phyloP scores from a whole-genome alignment of 148 eudicot species.

The Beta vulgaris region DNA sequence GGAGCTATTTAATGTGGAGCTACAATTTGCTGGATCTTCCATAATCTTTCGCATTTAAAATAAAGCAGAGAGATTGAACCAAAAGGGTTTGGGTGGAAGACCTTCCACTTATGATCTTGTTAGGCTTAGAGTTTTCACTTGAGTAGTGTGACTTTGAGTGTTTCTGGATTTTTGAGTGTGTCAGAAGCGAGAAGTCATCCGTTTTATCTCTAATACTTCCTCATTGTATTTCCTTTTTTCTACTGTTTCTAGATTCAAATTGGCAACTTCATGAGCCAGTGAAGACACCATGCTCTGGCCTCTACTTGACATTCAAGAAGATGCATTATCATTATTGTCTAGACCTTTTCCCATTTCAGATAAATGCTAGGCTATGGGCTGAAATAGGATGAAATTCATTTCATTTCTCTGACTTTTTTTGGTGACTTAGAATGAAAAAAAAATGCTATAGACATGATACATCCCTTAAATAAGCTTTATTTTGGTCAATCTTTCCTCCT shows the following conservation, averaged over 20 bases:
- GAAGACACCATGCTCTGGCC: background rate
- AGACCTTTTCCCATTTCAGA: background rate
- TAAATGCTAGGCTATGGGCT: too few relatives aligned
- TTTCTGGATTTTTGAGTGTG: background rate
- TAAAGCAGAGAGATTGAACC: background rate
- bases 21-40: background rate
- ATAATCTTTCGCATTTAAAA: background rate
- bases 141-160: background rate
- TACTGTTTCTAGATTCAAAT: background rate
- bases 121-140: background rate
- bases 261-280: background rate
- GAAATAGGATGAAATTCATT: background rate
- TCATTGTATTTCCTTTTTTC: background rate
- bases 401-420: too few relatives aligned
- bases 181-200: background rate
- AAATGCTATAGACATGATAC: too few relatives aligned
- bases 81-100: background rate
- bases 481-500: too few relatives aligned
- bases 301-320: background rate
- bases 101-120: background rate
- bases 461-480: too few relatives aligned
- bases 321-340: background rate
- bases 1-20: background rate
- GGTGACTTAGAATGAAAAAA: too few relatives aligned
- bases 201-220: background rate